A percentile compares a stretch with the other conserved stretches of the same genome.
These are phyloP conservation scores for Barnettozyma siamensis DNA, from an alignment of 805 yeast species.

Conservation along the genomic window DNA sequence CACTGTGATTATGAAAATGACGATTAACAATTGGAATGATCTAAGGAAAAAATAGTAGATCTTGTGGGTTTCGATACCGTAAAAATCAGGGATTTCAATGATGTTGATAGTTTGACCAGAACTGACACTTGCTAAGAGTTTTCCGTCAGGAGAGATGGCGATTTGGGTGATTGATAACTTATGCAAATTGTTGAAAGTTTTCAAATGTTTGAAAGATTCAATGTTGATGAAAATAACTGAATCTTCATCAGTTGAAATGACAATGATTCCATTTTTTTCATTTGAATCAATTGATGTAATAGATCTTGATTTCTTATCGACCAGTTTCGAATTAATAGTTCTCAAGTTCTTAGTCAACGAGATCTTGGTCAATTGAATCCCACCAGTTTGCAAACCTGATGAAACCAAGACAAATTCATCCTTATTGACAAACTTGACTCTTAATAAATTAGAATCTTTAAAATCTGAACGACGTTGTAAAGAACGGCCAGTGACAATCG, in stretches of 20 bases:
- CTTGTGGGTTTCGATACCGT: conserved; percentile 25
- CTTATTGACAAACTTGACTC: conserved; percentile 29
- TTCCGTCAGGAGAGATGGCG: conserved; percentile 63
- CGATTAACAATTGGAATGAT: conserved; percentile 12
- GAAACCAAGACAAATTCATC: conserved; percentile 16
- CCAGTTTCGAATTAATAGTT: conserved; percentile 11
- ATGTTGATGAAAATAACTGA: conserved; percentile 42
- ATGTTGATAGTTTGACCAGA: conserved; percentile 70
- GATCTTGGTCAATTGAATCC: conserved; percentile 14
- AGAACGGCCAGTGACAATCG: conserved; percentile 36
- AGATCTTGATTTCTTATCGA: conserved; percentile 20
- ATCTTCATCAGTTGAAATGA: conserved; percentile 49
- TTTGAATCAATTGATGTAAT: conserved; percentile 49
- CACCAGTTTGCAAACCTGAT: conserved; percentile 9
- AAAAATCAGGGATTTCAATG: conserved; percentile 50
- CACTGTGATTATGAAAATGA: conserved; percentile 8
- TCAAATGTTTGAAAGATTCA: conserved; percentile 49
- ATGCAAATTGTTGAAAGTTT: conserved; percentile 50
- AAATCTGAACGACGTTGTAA: conserved; percentile 30
- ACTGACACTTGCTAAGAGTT: conserved; percentile 64
- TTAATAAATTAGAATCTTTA: conserved; percentile 27
- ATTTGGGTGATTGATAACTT: conserved; percentile 69
- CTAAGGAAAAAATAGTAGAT: conserved; percentile 21
- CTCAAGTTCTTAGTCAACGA: conserved; percentile 17
- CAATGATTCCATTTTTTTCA: conserved; percentile 29